Percentiles rank a stretch among this genome's conserved stretches.
These are phyloP conservation scores for Stevia rebaudiana DNA, from an alignment of 140 eudicot genomes.

Conservation along the genomic window DNA sequence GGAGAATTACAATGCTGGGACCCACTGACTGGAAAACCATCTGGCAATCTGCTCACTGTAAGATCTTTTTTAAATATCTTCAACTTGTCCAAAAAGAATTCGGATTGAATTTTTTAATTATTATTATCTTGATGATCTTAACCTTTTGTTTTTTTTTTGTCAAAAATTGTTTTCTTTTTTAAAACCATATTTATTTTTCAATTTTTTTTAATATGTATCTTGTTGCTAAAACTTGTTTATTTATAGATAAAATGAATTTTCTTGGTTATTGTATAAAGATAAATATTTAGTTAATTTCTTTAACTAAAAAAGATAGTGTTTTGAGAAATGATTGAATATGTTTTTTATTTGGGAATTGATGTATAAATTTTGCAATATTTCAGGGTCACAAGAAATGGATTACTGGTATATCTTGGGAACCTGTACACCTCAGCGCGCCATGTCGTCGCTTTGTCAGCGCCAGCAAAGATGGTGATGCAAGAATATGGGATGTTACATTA, in stretches of 20 bases:
- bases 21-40: slow-evolving; percentile 67
- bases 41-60: slow-evolving; percentile 69
- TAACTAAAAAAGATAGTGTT: too few species aligned
- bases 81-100: neutral
- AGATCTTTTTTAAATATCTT: slow-evolving; percentile 5
- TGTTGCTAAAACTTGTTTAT: too few species aligned
- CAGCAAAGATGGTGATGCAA: slow-evolving; percentile 98
- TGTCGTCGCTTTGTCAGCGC: slow-evolving; percentile 89
- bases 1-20: slow-evolving; percentile 96
- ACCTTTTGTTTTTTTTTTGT: neutral
- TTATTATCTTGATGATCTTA: too few species aligned
- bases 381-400: slow-evolving; percentile 99
- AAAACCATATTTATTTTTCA: too few species aligned
- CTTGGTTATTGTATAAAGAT: too few species aligned
- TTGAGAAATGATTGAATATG: too few species aligned
- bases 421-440: slow-evolving; percentile 75
- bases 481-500: slow-evolving; percentile 81
- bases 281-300: too few species aligned
- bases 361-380: neutral
- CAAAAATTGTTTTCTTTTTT: neutral
- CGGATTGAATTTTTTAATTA: neutral
- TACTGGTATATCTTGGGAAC: slow-evolving; percentile 98
- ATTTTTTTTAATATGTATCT: too few species aligned
- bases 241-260: too few species aligned
- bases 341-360: neutral